Evolutionary conservation across 1,139 yeast genomes (phyloP), one percentile per base, ranked within the genome.

Genomic region (Zhuliangozyma parablackwelliae): DNA sequence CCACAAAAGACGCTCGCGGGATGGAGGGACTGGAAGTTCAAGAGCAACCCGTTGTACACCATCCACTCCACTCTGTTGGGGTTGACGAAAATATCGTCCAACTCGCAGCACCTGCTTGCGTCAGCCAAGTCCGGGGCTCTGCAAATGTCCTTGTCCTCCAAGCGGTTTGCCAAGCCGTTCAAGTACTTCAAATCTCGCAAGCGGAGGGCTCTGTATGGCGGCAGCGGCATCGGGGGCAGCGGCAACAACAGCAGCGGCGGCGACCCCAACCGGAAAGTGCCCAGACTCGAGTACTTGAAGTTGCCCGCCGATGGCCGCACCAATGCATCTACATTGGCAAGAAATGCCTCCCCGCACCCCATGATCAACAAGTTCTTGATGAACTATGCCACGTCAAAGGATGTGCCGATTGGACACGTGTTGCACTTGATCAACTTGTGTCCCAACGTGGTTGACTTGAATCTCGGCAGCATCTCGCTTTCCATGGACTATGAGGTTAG

Each of bases 11-110:
- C 60, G 4, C 54, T 66, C 32, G 92, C 95, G 0, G 84, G 92
- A 10, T 87, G 96, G 96, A 71, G 95, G 52, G 96, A 87, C 56
- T 85, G 95, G 95, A 82, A 85, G 50, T 81, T 73, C 48, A 72
- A 83, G 43, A 75, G 73, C 32, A 88, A 83, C 54, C 86, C 90
- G 1, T 55, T 84, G 24, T 84, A 83, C 54, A 54, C 70, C 2
- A 46, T 59, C 21, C 64, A 58, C 39, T 51, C 56, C 4, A 27
- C 29, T 8, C 38, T 49, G 1, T 29, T 43, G 10, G 44, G 41
- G 28, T 48, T 63, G 29, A 53, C 63, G 5, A 61, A 58, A 39
- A 47, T 54, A 26, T 42, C 53, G 10, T 56, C 67, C 1, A 55
- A 62, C 42, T 49, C 60, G 1, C 61, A 55, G 30, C 35, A 33